These are phyloP conservation scores for Lentinula sp. DNA, from an alignment of 768 basidiomycete genomes.

Conservation along the genomic window DNA sequence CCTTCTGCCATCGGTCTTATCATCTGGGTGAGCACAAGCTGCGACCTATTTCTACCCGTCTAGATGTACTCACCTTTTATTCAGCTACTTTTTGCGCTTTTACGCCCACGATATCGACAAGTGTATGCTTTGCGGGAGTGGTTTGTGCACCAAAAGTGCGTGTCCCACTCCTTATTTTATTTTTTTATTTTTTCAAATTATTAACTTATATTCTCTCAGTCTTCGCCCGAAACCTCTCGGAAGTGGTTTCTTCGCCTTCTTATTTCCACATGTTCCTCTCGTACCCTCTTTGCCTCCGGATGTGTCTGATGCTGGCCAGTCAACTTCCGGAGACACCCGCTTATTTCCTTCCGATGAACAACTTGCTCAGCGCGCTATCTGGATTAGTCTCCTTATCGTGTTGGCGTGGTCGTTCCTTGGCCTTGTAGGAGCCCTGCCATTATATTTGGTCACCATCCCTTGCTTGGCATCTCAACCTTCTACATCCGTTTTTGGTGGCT, in stretches of 20 bases:
- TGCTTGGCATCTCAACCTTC: constrained; percentile 54
- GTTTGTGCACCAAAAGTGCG: constrained; percentile 70
- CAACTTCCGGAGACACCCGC: constrained; percentile 41
- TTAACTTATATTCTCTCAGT: constrained; percentile 26
- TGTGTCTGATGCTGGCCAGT: constrained; percentile 48
- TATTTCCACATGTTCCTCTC: constrained; percentile 65
- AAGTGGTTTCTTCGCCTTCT: constrained; percentile 56
- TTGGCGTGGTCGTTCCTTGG: constrained; percentile 66
- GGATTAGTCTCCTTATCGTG: constrained; percentile 57
- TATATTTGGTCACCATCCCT: constrained; percentile 64
- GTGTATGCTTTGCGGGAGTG: constrained; percentile 70
- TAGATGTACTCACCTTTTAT: not conserved
- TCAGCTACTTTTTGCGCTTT: constrained; percentile 60
- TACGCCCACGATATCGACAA: constrained; percentile 67
- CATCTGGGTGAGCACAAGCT: constrained; percentile 51
- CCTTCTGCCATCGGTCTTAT: constrained; percentile 56
- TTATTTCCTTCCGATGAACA: constrained; percentile 73
- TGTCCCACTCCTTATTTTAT: constrained; percentile 10
- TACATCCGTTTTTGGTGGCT: constrained; percentile 43
- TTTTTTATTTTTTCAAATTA: not conserved
- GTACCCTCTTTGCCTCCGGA: constrained; percentile 54
- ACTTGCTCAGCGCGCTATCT: constrained; percentile 65
- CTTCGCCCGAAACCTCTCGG: constrained; percentile 59
- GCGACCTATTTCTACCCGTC: not conserved
- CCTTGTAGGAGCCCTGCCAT: constrained; percentile 64